Conservation (phyloP, 768 basidiomycete genomes). For the Russula earlei region DNA sequence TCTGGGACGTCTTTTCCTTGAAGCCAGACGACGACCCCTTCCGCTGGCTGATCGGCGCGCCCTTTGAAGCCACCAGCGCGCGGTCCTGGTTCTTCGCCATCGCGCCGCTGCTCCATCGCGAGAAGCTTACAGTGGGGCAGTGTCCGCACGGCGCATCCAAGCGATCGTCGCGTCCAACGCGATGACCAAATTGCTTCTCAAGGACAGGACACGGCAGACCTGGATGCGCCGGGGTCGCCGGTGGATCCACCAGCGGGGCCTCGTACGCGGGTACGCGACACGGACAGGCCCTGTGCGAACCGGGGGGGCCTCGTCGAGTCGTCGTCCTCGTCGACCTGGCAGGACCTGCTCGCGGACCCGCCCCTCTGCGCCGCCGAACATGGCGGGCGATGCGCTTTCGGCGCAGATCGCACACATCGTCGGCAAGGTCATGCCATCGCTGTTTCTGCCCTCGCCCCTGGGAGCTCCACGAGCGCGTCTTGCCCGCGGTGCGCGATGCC, state of each 20-base stretch:
- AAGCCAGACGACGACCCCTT: constrained; percentile 3
- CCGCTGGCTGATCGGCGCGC: background rate
- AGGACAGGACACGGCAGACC: background rate
- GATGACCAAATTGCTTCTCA: background rate
- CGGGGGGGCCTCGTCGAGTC: too few species aligned
- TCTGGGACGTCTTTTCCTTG: constrained; percentile 1
- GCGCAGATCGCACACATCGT: constrained; percentile 1
- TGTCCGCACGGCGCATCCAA: background rate
- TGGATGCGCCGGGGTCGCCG: background rate
- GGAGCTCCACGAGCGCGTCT: background rate
- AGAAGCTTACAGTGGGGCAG: background rate
- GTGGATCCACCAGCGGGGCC: background rate
- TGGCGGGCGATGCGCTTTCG: background rate
- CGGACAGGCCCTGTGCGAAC: constrained; percentile 1
- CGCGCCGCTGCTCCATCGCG: background rate
- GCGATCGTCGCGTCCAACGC: constrained; percentile 6
- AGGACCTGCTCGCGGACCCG: background rate
- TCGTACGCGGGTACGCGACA: background rate
- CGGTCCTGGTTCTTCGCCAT: background rate
- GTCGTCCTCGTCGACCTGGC: background rate
- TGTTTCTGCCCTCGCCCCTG: background rate
- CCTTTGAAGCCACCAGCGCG: constrained; percentile 1
- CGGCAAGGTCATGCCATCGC: background rate
- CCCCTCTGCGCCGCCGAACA: background rate
- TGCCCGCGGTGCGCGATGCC: background rate